phyloP scores from a whole-genome alignment of 768 basidiomycete species.

The Gymnopilus dilepis region DNA sequence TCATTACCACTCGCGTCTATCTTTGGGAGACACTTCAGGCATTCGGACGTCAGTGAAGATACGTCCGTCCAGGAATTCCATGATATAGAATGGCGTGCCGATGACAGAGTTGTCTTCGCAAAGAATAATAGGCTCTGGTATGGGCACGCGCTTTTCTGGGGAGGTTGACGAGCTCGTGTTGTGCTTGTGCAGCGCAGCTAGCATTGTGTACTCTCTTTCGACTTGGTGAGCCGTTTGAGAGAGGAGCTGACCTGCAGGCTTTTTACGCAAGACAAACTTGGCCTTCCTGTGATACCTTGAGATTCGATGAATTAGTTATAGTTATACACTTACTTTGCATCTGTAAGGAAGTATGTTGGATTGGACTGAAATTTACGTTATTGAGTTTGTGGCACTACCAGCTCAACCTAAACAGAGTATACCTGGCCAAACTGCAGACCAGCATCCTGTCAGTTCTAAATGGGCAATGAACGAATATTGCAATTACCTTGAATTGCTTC shows the following conservation, averaged over 20 bases:
- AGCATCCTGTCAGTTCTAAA: neutral
- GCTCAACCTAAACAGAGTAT: constrained; percentile 24
- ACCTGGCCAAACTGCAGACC: constrained; percentile 83
- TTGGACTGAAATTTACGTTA: constrained; percentile 68
- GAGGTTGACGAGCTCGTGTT: constrained; percentile 63
- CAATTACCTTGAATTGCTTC: constrained; percentile 89
- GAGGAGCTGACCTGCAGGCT: constrained; percentile 86
- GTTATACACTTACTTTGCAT: constrained; percentile 56
- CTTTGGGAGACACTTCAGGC: constrained; percentile 65
- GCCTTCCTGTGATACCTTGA: constrained; percentile 42
- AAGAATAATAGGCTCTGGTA: constrained; percentile 83
- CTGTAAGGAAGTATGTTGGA: constrained; percentile 93
- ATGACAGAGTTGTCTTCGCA: constrained; percentile 81
- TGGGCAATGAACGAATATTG: neutral
- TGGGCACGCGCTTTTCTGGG: constrained; percentile 66
- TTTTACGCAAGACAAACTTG: constrained; percentile 89
- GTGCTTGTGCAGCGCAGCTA: constrained; percentile 76
- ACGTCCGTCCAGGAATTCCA: constrained; percentile 94
- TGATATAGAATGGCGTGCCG: constrained; percentile 93
- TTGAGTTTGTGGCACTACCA: neutral
- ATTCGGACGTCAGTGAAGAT: constrained; percentile 89
- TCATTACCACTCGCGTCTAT: constrained; percentile 74
- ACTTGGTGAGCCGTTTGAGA: constrained; percentile 94
- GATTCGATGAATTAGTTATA: neutral
- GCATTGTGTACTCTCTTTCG: constrained; percentile 88